These are phyloP conservation scores for Globisporangium sylvaticum DNA, from an alignment of 352 stramenopile species.

Conservation along the genomic window DNA sequence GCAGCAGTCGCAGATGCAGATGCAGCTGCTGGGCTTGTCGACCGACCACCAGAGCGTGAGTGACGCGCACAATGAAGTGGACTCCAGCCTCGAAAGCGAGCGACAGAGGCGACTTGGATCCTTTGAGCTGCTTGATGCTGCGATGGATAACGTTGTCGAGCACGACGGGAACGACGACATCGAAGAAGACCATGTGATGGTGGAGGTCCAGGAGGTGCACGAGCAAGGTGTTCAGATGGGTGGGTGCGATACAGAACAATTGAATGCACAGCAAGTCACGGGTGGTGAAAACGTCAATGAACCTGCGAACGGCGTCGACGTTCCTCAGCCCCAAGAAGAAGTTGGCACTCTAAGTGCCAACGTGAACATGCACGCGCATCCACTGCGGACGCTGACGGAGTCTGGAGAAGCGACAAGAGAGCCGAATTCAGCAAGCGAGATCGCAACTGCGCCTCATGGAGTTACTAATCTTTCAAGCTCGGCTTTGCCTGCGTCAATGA, in stretches of 20 bases:
- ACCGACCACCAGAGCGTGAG: not conserved
- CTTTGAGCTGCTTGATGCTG: slow-evolving; percentile 18
- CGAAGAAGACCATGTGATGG: not conserved
- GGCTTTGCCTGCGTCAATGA: not conserved
- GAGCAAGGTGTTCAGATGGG: too few relatives aligned
- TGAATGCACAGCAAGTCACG: not conserved
- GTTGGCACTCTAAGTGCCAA: not conserved
- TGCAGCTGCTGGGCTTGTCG: not conserved
- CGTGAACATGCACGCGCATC: not conserved
- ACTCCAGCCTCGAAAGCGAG: not conserved
- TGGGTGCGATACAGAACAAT: not conserved
- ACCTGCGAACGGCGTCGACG: not conserved
- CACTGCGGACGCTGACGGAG: not conserved
- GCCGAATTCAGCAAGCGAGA: not conserved
- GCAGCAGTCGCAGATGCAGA: not conserved
- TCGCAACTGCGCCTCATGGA: not conserved
- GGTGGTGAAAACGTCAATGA: not conserved
- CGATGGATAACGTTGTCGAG: slow-evolving; percentile 16
- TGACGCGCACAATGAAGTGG: not conserved
- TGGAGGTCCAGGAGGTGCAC: not conserved
- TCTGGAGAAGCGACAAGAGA: not conserved
- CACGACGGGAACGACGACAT: slow-evolving; percentile 12
- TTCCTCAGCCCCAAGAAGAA: not conserved
- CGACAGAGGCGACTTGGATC: slow-evolving; percentile 13
- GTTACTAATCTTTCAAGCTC: not conserved